Base-by-base conservation (phyloP, 2,329 filamentous ascomycete species). In the Diaporthe sp. region DNA sequence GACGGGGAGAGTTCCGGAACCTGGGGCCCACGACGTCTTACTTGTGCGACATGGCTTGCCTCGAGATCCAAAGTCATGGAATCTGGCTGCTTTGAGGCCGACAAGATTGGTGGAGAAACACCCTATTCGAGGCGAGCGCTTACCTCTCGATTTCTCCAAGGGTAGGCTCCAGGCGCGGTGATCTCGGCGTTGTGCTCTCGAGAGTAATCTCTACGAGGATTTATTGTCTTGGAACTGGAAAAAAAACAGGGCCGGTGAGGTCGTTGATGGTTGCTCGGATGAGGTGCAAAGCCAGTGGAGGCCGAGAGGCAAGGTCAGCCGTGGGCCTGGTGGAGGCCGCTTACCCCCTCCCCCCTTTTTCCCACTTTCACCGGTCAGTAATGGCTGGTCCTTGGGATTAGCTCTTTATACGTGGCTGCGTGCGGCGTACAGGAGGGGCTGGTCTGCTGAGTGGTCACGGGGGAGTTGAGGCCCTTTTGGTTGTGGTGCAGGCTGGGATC, bases 81-180 rank as follows among this genome's bases (percentile, higher is more conserved):
- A 59, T 53, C 28, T 46, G 42, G n/a, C 17, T 42, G 46, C 12
- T 46, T 67, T 51, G 74, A 49, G 34, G 37, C 72, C 58, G 46
- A 49, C 34, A 51, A 71, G 58, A 76, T 76, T 76, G 74, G 74
- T 76, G 74, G 74, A 71, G 65, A 74, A 76, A 74, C n/a, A 72
- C 42, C 44, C 44, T 25, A 51, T 61, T 42, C 69, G 69, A 72
- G 69, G 69, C 69, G 51, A 72, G 69, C 42, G 44, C 46, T 58
- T 39, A 51, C 8, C 22, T 9, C 8, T 34, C 15, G 44, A 61
- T 42, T 62, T 3, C n/a, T 42, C 57, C 70, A 62, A 39, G 70
- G 57, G 8, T 31, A 19, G 25, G 44, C 17, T 7, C 44, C 9
- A 22, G 55, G 57, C 31, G 57, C 46, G 46, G 42, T 67, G 62